These are phyloP conservation scores for Tetrapisispora iriomotensis DNA, from an alignment of 805 yeast species.

Conservation along the genomic window DNA sequence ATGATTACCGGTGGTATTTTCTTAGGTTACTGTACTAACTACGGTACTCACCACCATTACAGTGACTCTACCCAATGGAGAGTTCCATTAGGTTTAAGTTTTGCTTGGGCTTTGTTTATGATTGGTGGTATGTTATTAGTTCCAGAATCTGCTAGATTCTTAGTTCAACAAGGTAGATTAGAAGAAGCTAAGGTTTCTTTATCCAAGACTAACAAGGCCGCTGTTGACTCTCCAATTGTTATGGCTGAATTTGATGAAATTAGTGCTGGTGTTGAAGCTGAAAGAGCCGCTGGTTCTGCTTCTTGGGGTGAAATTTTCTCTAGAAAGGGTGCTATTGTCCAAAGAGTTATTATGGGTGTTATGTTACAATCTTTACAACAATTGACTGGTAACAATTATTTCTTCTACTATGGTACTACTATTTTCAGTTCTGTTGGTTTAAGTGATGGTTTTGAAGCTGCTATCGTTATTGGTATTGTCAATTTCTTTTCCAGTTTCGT, in stretches of 20 bases:
- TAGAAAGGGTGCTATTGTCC: constrained; percentile 51
- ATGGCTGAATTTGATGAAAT: constrained; percentile 44
- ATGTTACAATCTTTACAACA: constrained; percentile 53
- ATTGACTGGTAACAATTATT: constrained; percentile 52
- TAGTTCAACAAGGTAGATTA: constrained; percentile 40
- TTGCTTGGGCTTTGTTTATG: constrained; percentile 31
- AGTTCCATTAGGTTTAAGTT: constrained; percentile 48
- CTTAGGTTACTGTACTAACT: constrained; percentile 58
- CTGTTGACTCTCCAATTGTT: constrained; percentile 38
- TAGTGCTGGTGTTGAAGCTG: constrained; percentile 49
- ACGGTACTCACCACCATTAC: constrained; percentile 34
- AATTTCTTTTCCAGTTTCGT: constrained; percentile 45
- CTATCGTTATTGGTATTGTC: constrained; percentile 46
- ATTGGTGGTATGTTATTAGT: constrained; percentile 42
- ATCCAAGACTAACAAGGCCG: constrained; percentile 41
- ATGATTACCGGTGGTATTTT: constrained; percentile 57
- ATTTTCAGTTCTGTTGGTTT: constrained; percentile 25
- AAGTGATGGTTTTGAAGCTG: constrained; percentile 44
- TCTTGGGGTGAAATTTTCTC: constrained; percentile 38
- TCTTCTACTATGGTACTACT: constrained; percentile 51
- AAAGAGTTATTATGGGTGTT: constrained; percentile 39
- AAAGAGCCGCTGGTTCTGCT: constrained; percentile 50
- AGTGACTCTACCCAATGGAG: constrained; percentile 44
- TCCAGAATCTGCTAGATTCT: constrained; percentile 64
- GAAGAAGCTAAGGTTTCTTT: constrained; percentile 50